Evolutionary conservation across 805 yeast genomes (phyloP).

Genomic region (Cyberlindnera lachancei): DNA sequence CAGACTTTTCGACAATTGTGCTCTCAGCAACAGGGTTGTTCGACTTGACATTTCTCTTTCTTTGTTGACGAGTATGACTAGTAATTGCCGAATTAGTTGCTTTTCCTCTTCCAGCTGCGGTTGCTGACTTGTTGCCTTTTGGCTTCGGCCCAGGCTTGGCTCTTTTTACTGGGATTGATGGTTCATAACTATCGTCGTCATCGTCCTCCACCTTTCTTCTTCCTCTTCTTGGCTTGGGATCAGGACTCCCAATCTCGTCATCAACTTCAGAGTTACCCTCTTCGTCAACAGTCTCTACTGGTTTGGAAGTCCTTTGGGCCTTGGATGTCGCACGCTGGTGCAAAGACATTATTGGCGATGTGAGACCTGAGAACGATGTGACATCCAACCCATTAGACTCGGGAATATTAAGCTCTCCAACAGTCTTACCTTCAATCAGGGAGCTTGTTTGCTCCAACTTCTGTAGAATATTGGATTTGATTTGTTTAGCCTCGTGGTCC

Average conservation of each 20-base stretch:
- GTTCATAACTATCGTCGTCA: slow-evolving; percentile 1
- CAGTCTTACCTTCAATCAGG: slow-evolving; percentile 1
- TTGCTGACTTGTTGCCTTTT: too few species aligned
- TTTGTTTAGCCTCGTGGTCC: too few species aligned
- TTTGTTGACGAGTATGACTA: too few species aligned
- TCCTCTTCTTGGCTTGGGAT: too few species aligned
- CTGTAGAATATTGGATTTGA: slow-evolving; percentile 5
- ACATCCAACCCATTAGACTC: slow-evolving; percentile 8
- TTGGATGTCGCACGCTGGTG: slow-evolving; percentile 3
- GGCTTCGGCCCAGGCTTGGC: neutral
- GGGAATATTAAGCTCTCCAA: neutral
- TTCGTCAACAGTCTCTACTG: neutral
- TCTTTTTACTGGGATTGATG: neutral
- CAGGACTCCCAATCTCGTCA: too few species aligned
- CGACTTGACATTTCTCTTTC: too few species aligned
- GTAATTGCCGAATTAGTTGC: too few species aligned
- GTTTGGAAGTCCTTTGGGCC: neutral
- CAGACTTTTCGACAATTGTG: slow-evolving; percentile 1
- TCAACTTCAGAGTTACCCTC: neutral
- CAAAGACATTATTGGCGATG: slow-evolving; percentile 10
- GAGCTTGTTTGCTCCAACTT: slow-evolving; percentile 7
- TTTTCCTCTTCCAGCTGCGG: too few species aligned
- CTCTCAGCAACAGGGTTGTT: slow-evolving; percentile 4
- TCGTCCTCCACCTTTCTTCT: neutral
- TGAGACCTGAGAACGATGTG: slow-evolving; percentile 10